Conservation (phyloP, 2,329 filamentous ascomycete genomes). For the Talaromyces sp. region DNA sequence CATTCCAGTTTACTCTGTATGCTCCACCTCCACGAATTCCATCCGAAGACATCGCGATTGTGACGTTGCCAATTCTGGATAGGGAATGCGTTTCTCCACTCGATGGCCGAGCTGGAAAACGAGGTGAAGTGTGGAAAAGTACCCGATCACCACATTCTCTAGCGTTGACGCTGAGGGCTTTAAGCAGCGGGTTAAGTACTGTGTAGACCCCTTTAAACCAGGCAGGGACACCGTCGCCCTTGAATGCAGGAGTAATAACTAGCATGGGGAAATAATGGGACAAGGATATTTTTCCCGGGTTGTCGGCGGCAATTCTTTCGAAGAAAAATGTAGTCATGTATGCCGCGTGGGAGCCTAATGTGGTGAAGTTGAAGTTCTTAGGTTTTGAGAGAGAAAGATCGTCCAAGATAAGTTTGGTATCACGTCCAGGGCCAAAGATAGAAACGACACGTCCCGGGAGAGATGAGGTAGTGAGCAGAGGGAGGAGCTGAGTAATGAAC, state of each 20-base stretch:
- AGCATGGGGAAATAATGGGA: slow-evolving; percentile 11
- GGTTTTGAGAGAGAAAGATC: slow-evolving; percentile 9
- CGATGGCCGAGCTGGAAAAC: slow-evolving; percentile 4
- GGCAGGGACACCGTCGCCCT: not conserved
- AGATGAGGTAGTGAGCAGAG: slow-evolving; percentile 1
- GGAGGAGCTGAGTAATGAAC: slow-evolving; percentile 5
- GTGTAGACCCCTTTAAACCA: slow-evolving; percentile 9
- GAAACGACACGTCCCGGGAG: slow-evolving; percentile 12
- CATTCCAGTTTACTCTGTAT: slow-evolving; percentile 5
- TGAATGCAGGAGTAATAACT: slow-evolving; percentile 8
- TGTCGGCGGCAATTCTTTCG: not conserved
- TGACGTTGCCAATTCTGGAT: not conserved
- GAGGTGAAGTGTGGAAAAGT: slow-evolving; percentile 10
- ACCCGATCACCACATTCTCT: slow-evolving; percentile 10
- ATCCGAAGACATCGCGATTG: slow-evolving; percentile 6
- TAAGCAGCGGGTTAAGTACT: not conserved
- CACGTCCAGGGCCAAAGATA: slow-evolving; percentile 9
- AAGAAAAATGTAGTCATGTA: slow-evolving; percentile 13
- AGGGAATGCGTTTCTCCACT: not conserved
- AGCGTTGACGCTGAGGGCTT: slow-evolving; percentile 1
- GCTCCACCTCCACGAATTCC: slow-evolving; percentile 6
- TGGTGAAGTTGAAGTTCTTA: slow-evolving; percentile 7
- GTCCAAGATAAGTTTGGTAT: slow-evolving; percentile 10
- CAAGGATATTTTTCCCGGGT: slow-evolving; percentile 5
- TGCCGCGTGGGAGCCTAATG: slow-evolving; percentile 2